Base-by-base conservation (phyloP, 1,284 basidiomycete genomes). In the Marasmius oreades region DNA sequence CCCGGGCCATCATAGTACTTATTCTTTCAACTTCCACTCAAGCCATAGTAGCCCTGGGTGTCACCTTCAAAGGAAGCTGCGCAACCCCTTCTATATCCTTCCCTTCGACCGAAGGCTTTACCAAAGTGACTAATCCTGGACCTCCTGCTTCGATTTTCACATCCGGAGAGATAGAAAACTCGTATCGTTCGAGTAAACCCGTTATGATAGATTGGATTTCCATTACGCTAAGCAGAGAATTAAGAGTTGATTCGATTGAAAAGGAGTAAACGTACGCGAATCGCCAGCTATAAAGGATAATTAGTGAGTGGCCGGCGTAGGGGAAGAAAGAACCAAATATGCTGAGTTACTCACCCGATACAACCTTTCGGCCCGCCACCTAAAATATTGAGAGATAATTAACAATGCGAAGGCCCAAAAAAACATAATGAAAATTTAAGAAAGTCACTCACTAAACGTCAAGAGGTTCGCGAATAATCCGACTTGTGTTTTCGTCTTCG, bases 181-280 rank as follows among this genome's bases (percentile, higher is more conserved):
- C 42, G 51, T 53, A 57, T 6, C 42, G 48, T 43, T 57, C 58
- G 18, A 59, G 31, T 6, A 53, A 36, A 28, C 56, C 58, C 8
- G 50, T 52, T 10, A 59, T 6, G 24, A 59, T 24, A 12, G 58
- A 51, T 51, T 59, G 55, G 10, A 59, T 47, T 23, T 59, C 58
- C 20, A 59, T 47, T 18, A 57, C 12, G 22, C 55, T 57, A 36
- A 44, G 14, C 12, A 37, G 34, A 14, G 16, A 3, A 18, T 52
- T 23, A 45, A 5, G 11, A 16, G 34, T n/a, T 42, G n/a, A 20
- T 36, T 48, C 18, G 28, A n/a, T 20, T 16, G 5, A 53, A 24
- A n/a, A 7, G 16, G 18, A 24, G 22, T 5, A 5, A 14, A 47
- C 11, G 16, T 18, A 59, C 58, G 58, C 58, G 28, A 59, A 59